Conservation (phyloP, 345 rosid genomes). For the Gossypium raimondii region DNA sequence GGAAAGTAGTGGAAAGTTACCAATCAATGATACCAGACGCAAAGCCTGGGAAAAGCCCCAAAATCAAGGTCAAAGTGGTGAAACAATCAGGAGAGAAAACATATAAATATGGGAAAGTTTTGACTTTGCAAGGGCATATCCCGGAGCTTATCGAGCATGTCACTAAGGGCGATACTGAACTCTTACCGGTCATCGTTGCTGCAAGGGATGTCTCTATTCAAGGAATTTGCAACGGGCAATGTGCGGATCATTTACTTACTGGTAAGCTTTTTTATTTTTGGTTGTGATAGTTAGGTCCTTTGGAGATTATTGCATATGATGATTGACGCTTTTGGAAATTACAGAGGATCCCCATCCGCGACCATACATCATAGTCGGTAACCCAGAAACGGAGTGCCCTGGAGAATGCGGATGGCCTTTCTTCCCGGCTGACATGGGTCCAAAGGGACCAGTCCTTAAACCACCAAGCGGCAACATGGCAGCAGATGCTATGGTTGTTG, state of each 20-base stretch:
- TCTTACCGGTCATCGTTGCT: conserved; percentile 44
- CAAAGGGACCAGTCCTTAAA: conserved; percentile 36
- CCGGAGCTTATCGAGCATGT: conserved; percentile 30
- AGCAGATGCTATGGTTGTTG: conserved; percentile 56
- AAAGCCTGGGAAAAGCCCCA: background rate
- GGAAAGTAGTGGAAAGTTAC: conserved; percentile 50
- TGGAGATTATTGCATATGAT: no score
- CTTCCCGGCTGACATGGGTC: conserved; percentile 35
- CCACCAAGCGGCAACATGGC: conserved; percentile 60
- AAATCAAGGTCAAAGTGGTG: conserved; percentile 35
- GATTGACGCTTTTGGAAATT: background rate
- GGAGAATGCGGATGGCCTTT: conserved; percentile 76
- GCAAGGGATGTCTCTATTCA: conserved; percentile 37
- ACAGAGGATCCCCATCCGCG: conserved; percentile 16
- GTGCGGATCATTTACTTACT: conserved; percentile 28
- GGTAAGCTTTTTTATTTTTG: no score
- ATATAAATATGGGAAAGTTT: conserved; percentile 36
- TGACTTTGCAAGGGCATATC: conserved; percentile 25
- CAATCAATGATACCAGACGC: conserved; percentile 8
- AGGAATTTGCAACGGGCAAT: conserved; percentile 50
- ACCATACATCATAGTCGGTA: conserved; percentile 49
- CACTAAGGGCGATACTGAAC: conserved; percentile 19
- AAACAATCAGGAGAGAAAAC: conserved; percentile 29
- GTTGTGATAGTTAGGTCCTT: no score
- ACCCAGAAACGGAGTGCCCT: conserved; percentile 61